Evolutionary conservation across 345 rosid genomes (phyloP).

Genomic region (Lagerstroemia speciosa): DNA sequence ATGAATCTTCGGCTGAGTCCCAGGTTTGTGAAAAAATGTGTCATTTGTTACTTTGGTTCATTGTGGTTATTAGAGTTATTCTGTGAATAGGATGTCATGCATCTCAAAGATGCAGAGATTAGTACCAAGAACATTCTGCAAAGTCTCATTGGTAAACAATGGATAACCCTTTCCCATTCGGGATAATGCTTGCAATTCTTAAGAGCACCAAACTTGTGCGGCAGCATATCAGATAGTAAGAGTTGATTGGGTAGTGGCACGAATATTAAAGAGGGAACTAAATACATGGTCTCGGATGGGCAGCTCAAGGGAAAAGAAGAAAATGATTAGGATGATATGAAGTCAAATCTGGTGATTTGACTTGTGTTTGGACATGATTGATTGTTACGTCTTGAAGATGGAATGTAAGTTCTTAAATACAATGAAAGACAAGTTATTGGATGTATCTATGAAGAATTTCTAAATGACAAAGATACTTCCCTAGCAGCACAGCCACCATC

Average conservation of each 20-base stretch:
- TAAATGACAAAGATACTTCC: too few relatives aligned
- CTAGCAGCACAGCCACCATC: background rate
- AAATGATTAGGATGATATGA: too few relatives aligned
- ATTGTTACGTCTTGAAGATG: background rate
- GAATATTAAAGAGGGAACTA: too few relatives aligned
- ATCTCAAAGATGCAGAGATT: background rate
- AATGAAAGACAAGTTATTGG: background rate
- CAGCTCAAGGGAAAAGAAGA: too few relatives aligned
- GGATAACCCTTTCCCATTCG: background rate
- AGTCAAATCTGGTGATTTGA: too few relatives aligned
- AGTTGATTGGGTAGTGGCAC: too few relatives aligned
- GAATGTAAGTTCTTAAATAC: background rate
- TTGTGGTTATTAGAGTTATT: background rate
- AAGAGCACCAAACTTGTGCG: too few relatives aligned
- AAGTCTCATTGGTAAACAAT: background rate
- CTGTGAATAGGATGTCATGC: background rate
- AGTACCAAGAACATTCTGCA: background rate
- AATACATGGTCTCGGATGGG: too few relatives aligned
- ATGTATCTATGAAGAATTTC: too few relatives aligned
- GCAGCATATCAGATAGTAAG: too few relatives aligned
- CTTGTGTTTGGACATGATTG: background rate
- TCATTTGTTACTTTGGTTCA: background rate
- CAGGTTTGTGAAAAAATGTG: conserved; percentile 32
- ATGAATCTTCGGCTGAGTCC: conserved; percentile 25
- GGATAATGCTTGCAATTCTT: background rate